A percentile compares a stretch with the other conserved stretches of the same genome.
Conservation (phyloP, 371 early-diverging fungal genomes). For the Sporodiniella umbellata region DNA sequence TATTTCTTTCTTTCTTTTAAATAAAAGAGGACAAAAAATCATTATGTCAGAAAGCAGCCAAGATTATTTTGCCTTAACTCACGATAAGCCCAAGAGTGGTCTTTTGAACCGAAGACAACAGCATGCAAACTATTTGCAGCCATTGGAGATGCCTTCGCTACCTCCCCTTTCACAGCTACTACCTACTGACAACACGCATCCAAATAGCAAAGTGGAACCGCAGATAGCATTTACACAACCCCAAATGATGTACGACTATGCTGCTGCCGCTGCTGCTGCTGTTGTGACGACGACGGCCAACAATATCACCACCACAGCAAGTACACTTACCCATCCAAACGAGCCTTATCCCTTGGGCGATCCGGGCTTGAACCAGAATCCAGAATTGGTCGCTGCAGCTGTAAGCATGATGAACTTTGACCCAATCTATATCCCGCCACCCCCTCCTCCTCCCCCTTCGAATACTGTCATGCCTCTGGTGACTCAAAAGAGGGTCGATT, state of each 20-base stretch:
- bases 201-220: background rate
- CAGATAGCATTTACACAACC: background rate
- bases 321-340: background rate
- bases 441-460: background rate
- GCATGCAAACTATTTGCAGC: slow-evolving; percentile 12
- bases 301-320: background rate
- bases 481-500: background rate
- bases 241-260: background rate
- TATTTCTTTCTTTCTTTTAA: background rate
- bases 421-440: slow-evolving; percentile 3
- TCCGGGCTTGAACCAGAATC: background rate
- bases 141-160: slow-evolving; percentile 24
- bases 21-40: too few species aligned
- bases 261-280: background rate
- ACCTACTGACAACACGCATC: slow-evolving; percentile 1
- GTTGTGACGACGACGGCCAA: background rate
- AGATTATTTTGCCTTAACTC: background rate
- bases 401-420: slow-evolving; percentile 6
- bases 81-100: slow-evolving; percentile 8
- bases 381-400: slow-evolving; percentile 3
- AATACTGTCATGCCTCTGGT: background rate
- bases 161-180: slow-evolving; percentile 28
- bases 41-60: background rate
- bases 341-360: background rate
- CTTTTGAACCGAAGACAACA: slow-evolving; percentile 22